These are phyloP conservation scores for Entomortierella chlamydospora DNA, from an alignment of 192 early-diverging fungal genomes.

Conservation along the genomic window DNA sequence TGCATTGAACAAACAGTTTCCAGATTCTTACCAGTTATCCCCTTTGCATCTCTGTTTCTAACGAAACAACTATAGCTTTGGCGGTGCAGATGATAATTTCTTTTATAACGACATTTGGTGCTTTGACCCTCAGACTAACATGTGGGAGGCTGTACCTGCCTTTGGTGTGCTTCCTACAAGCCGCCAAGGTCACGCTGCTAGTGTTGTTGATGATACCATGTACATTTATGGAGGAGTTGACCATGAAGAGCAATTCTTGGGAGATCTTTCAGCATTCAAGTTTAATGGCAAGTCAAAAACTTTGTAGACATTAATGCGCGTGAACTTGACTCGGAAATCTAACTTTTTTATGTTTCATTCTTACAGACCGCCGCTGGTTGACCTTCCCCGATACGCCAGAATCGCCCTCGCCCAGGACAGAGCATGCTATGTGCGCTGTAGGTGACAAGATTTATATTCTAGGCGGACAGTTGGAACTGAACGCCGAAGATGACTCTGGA, in stretches of 20 bases:
- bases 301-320: background rate
- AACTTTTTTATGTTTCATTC: background rate
- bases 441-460: constrained; percentile 64
- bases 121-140: constrained; percentile 57
- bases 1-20: no score
- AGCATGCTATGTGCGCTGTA: constrained; percentile 57
- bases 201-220: constrained; percentile 63
- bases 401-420: constrained; percentile 59
- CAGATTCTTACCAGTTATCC: no score
- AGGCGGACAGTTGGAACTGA: constrained; percentile 61
- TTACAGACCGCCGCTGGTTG: constrained; percentile 63
- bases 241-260: constrained; percentile 55
- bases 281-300: constrained; percentile 52
- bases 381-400: constrained; percentile 67
- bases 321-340: no score
- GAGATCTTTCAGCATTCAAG: constrained; percentile 65
- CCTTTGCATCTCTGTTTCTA: background rate
- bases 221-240: constrained; percentile 67
- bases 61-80: constrained; percentile 54
- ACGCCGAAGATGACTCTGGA: constrained; percentile 37
- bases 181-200: constrained; percentile 53
- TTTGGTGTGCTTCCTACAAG: constrained; percentile 63
- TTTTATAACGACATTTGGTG: constrained; percentile 71
- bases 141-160: constrained; percentile 58
- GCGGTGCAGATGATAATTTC: constrained; percentile 61